A percentile compares a stretch with the other conserved stretches of the same genome.
Conservation (phyloP, 73 alveolate genomes). For the Breviolum minutum region DNA sequence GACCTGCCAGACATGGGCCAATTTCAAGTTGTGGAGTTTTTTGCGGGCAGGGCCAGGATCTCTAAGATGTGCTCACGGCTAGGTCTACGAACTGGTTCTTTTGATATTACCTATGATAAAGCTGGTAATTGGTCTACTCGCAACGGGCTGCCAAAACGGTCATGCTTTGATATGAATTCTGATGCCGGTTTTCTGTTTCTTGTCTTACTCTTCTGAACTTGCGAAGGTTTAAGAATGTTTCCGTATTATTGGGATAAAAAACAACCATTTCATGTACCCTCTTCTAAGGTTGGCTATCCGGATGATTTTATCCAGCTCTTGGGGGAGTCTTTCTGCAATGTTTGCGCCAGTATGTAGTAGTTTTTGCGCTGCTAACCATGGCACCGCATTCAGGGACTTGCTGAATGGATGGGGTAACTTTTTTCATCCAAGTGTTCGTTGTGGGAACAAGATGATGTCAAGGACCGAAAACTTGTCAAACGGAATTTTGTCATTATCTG, state of each 20-base stretch:
- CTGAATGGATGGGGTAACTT: constrained; percentile 1
- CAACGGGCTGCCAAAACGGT: neutral
- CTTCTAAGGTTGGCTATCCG: neutral
- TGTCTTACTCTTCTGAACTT: neutral
- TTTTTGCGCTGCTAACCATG: neutral
- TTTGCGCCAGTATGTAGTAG: neutral
- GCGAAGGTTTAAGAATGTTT: too few relatives aligned
- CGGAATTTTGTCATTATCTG: neutral
- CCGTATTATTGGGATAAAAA: neutral
- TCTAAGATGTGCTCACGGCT: neutral
- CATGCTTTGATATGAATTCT: neutral
- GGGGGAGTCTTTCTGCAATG: neutral
- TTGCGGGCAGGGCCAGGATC: constrained; percentile 12
- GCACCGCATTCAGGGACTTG: neutral
- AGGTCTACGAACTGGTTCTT: neutral
- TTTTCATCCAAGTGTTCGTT: neutral
- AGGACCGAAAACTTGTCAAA: neutral
- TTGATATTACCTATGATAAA: neutral
- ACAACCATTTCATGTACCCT: neutral
- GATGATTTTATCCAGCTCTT: neutral
- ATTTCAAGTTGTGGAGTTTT: neutral
- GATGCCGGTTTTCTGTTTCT: neutral
- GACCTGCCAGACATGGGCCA: neutral
- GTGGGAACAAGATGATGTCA: constrained; percentile 1
- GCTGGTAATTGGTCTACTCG: neutral